Percentiles rank a stretch among this genome's conserved stretches.
phyloP scores from a whole-genome alignment of 495 filamentous ascomycete species.

The Penicillium alfredii region DNA sequence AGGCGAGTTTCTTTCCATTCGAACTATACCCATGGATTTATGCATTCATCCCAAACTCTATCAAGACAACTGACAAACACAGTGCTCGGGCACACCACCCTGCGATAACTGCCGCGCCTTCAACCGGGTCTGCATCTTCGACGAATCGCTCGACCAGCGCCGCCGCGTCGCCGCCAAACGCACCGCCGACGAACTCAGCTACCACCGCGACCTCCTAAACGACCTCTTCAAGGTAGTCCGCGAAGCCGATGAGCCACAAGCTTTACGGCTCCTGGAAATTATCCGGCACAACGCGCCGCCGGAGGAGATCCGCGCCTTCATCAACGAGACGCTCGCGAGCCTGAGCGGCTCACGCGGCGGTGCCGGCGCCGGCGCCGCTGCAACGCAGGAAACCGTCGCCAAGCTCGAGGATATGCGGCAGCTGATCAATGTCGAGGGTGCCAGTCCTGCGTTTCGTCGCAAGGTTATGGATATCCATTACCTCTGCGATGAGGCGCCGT shows the following conservation, averaged over 20 bases:
- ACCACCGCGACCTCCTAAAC: slow-evolving; percentile 38
- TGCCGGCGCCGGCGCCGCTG: not conserved
- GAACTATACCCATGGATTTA: not conserved
- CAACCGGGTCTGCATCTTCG: slow-evolving; percentile 38
- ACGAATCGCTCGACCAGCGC: slow-evolving; percentile 43
- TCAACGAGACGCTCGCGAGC: slow-evolving; percentile 26
- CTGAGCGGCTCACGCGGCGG: slow-evolving; percentile 14
- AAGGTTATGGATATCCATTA: slow-evolving; percentile 46
- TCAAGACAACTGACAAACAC: not conserved
- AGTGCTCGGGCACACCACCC: slow-evolving; percentile 39
- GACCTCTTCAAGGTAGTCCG: slow-evolving; percentile 38
- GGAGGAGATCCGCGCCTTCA: slow-evolving; percentile 33
- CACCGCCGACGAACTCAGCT: slow-evolving; percentile 40
- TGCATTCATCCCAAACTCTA: not conserved
- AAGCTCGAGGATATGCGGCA: slow-evolving; percentile 30
- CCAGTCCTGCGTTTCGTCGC: slow-evolving; percentile 31
- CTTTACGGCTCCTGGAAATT: slow-evolving; percentile 26
- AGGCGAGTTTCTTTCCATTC: slow-evolving; percentile 19
- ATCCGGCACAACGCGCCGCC: slow-evolving; percentile 33
- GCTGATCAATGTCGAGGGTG: slow-evolving; percentile 29
- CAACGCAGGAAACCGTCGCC: slow-evolving; percentile 11
- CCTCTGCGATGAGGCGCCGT: slow-evolving; percentile 35
- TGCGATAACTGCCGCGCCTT: slow-evolving; percentile 41
- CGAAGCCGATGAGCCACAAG: slow-evolving; percentile 26
- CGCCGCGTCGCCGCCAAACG: slow-evolving; percentile 46